Evolutionary conservation across 2,329 filamentous ascomycete species (phyloP).

Genomic region (Colletotrichum cereale): DNA sequence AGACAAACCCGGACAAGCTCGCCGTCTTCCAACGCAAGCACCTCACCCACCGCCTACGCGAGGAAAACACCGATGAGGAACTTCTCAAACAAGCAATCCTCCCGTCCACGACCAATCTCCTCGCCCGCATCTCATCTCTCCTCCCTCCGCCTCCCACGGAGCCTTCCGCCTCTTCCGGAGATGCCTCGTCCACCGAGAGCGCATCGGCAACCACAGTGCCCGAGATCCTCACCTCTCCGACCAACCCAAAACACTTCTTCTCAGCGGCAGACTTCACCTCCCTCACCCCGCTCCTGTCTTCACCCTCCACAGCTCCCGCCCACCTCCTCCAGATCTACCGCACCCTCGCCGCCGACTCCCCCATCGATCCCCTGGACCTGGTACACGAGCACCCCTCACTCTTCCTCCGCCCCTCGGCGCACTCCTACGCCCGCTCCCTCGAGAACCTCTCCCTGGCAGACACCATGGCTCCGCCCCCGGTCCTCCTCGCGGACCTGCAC

Average conservation of each 20-base stretch:
- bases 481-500: slow-evolving; percentile 26
- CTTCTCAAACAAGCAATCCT: slow-evolving; percentile 36
- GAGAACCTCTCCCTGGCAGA: slow-evolving; percentile 15
- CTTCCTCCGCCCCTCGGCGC: slow-evolving; percentile 37
- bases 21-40: slow-evolving; percentile 83
- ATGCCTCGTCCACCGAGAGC: neutral
- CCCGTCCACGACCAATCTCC: slow-evolving; percentile 30
- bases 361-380: slow-evolving; percentile 34
- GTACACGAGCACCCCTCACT: slow-evolving; percentile 39
- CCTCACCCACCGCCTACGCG: slow-evolving; percentile 50
- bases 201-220: neutral
- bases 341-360: slow-evolving; percentile 35
- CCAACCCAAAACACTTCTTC: slow-evolving; percentile 27
- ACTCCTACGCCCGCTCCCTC: slow-evolving; percentile 20
- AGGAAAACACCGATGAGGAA: slow-evolving; percentile 30
- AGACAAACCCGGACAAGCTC: slow-evolving; percentile 84
- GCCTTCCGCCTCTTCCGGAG: neutral
- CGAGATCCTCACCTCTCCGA: slow-evolving; percentile 6
- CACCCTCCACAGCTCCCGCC: neutral
- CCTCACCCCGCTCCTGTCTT: slow-evolving; percentile 17
- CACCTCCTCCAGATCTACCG: slow-evolving; percentile 36
- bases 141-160: neutral
- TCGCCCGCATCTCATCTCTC: slow-evolving; percentile 24
- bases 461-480: neutral
- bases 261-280: slow-evolving; percentile 17